Evolutionary conservation across 2,329 filamentous ascomycete species (phyloP), one percentile per base, ranked within the genome.

Genomic region (Cladosporium halotolerans): DNA sequence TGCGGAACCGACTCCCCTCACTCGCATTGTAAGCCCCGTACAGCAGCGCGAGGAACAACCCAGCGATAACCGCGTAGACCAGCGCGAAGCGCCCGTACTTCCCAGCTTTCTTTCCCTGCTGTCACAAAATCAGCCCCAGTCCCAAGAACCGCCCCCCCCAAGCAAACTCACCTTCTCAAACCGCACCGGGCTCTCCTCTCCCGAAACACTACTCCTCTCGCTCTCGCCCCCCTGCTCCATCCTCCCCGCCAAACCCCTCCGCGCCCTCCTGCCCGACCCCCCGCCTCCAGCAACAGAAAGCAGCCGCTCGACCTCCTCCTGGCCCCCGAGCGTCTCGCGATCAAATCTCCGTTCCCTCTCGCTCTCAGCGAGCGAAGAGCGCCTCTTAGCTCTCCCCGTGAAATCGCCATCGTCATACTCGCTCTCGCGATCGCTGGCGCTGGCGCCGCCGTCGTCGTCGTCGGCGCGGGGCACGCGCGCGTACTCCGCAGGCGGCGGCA

Each of bases 1-100:
- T 43, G 50, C 33, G 44, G 46, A 13, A 9, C 4, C 33, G 52
- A 33, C 55, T 59, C 46, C 56, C 57, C 36, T 63, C 65, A 9
- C 80, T 82, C n/a, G 78, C 76, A 58, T 75, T 75, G 62, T 81
- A 83, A 45, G 80, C 79, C 18, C 77, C 77, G 49, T 78, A 76
- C 2, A 81, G 67, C 16, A 84, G 70, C 40, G 77, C 72, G 23
- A 79, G 64, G 62, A 84, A 83, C 10, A 82, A 71, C 23, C 77
- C 66, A 13, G 75, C 55, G 42, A 83, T 76, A 14, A 73, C 66
- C 5, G 73, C 57, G 56, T 75, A 69, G 50, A 77, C 66, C 23
- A 59, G 58, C 16, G 68, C 56, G 11, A 75, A 72, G 72, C 77
- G 63, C 72, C 73, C 72, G 76, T 86, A 58, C 42, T 72, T 73